These are phyloP conservation scores for Penicillium angulare DNA, from an alignment of 495 filamentous ascomycete genomes.

Conservation along the genomic window DNA sequence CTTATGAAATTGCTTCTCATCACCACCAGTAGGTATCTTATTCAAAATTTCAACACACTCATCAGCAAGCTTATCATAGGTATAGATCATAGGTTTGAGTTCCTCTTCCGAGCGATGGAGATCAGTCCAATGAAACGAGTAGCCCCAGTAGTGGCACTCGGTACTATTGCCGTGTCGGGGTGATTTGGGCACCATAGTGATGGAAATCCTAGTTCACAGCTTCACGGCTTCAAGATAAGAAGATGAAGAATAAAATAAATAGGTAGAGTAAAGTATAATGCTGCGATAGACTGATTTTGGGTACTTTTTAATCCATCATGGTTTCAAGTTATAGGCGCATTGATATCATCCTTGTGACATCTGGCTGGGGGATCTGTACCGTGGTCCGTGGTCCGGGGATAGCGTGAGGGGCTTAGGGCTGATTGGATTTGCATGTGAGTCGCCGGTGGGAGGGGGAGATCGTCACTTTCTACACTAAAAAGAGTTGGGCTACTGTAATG, in stretches of 20 bases:
- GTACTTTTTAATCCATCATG: too few relatives aligned
- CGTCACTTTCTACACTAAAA: neutral
- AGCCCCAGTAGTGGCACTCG: slow-evolving; percentile 56
- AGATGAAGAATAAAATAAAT: neutral
- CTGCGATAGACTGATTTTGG: too few relatives aligned
- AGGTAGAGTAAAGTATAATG: too few relatives aligned
- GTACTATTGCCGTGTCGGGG: slow-evolving; percentile 17
- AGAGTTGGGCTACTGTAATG: neutral
- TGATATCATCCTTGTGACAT: neutral
- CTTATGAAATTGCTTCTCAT: slow-evolving; percentile 29
- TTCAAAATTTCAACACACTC: slow-evolving; percentile 62
- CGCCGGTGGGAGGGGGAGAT: too few relatives aligned
- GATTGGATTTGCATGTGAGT: slow-evolving; percentile 7
- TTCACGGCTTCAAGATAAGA: neutral
- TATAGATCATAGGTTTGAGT: slow-evolving; percentile 56
- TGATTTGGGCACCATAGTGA: slow-evolving; percentile 16
- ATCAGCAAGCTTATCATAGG: slow-evolving; percentile 68
- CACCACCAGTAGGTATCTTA: slow-evolving; percentile 44
- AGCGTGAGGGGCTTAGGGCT: slow-evolving; percentile 14
- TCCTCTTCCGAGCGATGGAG: slow-evolving; percentile 63
- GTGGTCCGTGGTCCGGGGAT: slow-evolving; percentile 23
- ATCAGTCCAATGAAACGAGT: slow-evolving; percentile 68
- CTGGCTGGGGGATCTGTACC: neutral
- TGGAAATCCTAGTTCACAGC: too few relatives aligned
- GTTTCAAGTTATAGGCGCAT: too few relatives aligned